Percentiles rank a stretch among this genome's conserved stretches.
Conservation (phyloP, 2,329 filamentous ascomycete genomes). For the Fusarium subglutinans region DNA sequence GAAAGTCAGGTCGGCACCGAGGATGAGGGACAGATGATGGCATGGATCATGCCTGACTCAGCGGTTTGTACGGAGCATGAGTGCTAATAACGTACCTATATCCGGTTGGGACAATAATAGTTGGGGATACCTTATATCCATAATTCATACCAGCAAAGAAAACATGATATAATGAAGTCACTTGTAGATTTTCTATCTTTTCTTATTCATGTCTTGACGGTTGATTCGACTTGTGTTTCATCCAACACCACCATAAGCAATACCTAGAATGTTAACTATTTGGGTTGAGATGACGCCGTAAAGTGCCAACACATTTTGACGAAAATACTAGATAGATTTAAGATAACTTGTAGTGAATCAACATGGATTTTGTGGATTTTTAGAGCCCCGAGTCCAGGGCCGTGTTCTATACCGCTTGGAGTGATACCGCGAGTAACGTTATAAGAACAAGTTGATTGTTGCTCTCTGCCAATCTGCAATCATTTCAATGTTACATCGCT, state of each 20-base stretch:
- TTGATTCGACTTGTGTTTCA: background rate
- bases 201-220: background rate
- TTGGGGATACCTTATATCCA: background rate
- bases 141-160: background rate
- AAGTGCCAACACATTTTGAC: no score
- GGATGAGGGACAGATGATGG: background rate
- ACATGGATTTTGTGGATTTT: no score
- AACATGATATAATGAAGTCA: background rate
- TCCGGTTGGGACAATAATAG: background rate
- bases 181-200: background rate
- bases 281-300: no score
- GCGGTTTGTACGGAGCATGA: background rate
- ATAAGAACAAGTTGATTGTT: background rate
- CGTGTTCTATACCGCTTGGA: background rate
- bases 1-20: conserved; percentile 31
- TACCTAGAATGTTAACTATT: no score
- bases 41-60: background rate
- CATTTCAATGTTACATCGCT: background rate
- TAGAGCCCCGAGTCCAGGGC: no score
- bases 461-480: background rate
- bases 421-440: background rate
- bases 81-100: background rate
- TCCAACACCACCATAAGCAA: background rate
- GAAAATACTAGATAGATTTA: no score
- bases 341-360: no score